Evolutionary conservation across 257 asterid genomes (phyloP).

Genomic region (Salvia hispanica): DNA sequence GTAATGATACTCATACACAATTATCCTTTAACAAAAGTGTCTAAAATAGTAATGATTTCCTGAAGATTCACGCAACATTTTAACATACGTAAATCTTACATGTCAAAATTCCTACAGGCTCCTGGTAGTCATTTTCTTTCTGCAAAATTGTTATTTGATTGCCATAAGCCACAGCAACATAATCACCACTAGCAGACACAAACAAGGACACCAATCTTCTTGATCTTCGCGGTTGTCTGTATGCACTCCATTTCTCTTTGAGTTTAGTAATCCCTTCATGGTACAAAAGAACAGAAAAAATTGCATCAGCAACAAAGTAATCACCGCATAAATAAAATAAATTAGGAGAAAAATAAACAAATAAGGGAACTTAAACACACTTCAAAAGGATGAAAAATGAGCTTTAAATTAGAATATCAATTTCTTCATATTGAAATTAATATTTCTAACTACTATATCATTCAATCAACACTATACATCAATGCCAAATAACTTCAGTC

Average conservation of each 20-base stretch:
- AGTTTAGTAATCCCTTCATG: conserved; percentile 64
- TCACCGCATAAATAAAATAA: not conserved
- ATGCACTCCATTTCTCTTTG: conserved; percentile 77
- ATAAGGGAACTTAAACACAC: conserved; percentile 2
- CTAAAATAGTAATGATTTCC: conserved; percentile 4
- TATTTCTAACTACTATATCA: not conserved
- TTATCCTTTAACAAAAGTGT: conserved; percentile 8
- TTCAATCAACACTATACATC: not conserved
- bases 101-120: conserved; percentile 73
- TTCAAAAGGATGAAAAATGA: not conserved
- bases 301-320: conserved; percentile 27
- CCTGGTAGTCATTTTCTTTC: conserved; percentile 80
- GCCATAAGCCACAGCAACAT: conserved; percentile 83
- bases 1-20: conserved; percentile 1
- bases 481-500: conserved; percentile 24
- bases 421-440: conserved; percentile 7
- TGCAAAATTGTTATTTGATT: conserved; percentile 73
- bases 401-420: not conserved
- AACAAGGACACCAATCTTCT: conserved; percentile 65
- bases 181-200: conserved; percentile 76
- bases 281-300: conserved; percentile 21
- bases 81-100: conserved; percentile 58
- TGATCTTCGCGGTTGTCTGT: conserved; percentile 50
- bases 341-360: not conserved
- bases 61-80: conserved; percentile 1